Conservation (phyloP, 2,329 filamentous ascomycete species). For the Pseudocercospora cruenta region DNA sequence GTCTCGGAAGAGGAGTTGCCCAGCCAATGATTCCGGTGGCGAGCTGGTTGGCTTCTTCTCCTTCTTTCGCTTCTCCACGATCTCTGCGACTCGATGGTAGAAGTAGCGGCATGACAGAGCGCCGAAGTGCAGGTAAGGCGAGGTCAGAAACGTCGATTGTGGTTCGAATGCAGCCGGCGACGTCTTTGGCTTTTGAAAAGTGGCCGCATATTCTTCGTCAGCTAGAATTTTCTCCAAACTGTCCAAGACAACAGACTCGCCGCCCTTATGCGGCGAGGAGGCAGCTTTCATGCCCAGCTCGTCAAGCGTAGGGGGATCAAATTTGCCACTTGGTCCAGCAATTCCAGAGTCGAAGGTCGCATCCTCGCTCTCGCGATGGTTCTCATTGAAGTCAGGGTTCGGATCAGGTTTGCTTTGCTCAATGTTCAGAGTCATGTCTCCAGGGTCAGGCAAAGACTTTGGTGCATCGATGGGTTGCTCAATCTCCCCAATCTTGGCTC, state of each 20-base stretch:
- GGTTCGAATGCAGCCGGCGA: slow-evolving; percentile 74
- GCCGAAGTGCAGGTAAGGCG: slow-evolving; percentile 75
- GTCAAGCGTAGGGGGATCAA: slow-evolving; percentile 69
- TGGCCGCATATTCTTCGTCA: slow-evolving; percentile 69
- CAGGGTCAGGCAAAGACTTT: slow-evolving; percentile 64
- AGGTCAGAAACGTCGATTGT: slow-evolving; percentile 73
- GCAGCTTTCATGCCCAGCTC: slow-evolving; percentile 70
- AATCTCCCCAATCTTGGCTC: slow-evolving; percentile 65
- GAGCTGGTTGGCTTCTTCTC: slow-evolving; percentile 55
- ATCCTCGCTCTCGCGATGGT: slow-evolving; percentile 58
- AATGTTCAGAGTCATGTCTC: slow-evolving; percentile 62
- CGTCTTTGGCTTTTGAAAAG: slow-evolving; percentile 75
- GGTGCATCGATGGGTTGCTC: slow-evolving; percentile 65
- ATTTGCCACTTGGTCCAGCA: slow-evolving; percentile 69
- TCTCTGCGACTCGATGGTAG: slow-evolving; percentile 70
- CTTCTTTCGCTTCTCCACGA: slow-evolving; percentile 60
- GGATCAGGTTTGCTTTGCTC: slow-evolving; percentile 58
- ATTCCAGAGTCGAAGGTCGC: slow-evolving; percentile 60
- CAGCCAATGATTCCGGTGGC: slow-evolving; percentile 70
- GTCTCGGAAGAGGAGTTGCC: slow-evolving; percentile 76
- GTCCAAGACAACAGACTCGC: slow-evolving; percentile 67
- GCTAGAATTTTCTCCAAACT: slow-evolving; percentile 62
- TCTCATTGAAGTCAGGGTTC: slow-evolving; percentile 64
- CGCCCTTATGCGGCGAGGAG: slow-evolving; percentile 69
- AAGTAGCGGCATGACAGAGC: slow-evolving; percentile 70